Evolutionary conservation across 2,329 filamentous ascomycete species (phyloP).

Genomic region (Stemphylium vesicarium): DNA sequence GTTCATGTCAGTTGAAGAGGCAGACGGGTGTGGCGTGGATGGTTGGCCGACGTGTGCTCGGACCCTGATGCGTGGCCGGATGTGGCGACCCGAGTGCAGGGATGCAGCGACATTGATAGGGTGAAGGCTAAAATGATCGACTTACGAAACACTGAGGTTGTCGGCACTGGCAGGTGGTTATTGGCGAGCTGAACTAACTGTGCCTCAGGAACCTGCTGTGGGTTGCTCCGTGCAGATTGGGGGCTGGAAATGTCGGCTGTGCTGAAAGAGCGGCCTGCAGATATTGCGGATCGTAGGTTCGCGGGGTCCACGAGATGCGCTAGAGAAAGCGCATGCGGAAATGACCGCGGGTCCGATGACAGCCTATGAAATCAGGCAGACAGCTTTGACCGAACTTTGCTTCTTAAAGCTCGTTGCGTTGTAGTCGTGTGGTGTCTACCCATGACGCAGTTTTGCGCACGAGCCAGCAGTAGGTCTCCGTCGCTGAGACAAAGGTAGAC

Average conservation of each 20-base stretch:
- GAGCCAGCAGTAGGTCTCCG: no score
- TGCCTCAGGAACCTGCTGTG: not conserved
- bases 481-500: no score
- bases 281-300: no score
- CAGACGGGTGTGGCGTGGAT: slow-evolving; percentile 17
- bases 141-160: slow-evolving; percentile 6
- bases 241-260: not conserved
- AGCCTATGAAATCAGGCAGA: no score
- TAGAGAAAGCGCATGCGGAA: no score
- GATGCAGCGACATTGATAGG: slow-evolving; percentile 17
- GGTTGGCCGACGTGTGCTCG: slow-evolving; percentile 16
- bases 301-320: no score
- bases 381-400: no score
- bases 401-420: no score
- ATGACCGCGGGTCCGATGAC: no score
- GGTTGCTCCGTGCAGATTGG: not conserved
- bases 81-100: slow-evolving; percentile 15
- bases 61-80: slow-evolving; percentile 14
- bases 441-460: no score
- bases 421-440: no score
- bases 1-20: slow-evolving; percentile 3
- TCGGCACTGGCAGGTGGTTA: not conserved
- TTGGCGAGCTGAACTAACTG: not conserved
- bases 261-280: not conserved
- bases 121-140: slow-evolving; percentile 12